Evolutionary conservation across 441 rosid species (phyloP), one percentile per base, ranked within the genome.

Genomic region (Jatropha multifida): DNA sequence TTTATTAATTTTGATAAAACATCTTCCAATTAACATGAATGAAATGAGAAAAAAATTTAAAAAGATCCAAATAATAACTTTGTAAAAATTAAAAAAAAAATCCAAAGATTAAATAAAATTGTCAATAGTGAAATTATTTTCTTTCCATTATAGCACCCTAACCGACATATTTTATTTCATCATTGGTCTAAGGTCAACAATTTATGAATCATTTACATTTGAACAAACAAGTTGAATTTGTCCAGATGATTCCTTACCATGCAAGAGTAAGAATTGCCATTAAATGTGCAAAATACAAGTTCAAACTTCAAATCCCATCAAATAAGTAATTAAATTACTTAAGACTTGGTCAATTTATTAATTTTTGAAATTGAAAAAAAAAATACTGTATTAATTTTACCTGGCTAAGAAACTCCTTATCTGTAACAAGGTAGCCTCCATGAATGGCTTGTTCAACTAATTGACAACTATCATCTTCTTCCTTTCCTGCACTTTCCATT

Each of bases 331-430:
- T 38, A 37, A 62, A 17, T 15, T 38, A 66, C 12, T 20, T 4
- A 9, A 55, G 78, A 77, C 77, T 41, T 64, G 7, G 74, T 79
- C 76, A 71, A 66, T 7, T 2, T 9, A 12, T 56, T 56, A 64
- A n/a, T n/a, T n/a, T n/a, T 37, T 18, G 52, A 48, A 48, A 9
- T 48, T 48, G 3, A 10, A 10, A 11, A 13, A 48, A 10, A n/a
- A n/a, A n/a, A n/a, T n/a, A n/a, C n/a, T 12, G 10, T 10, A 48
- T 10, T 48, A 12, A 23, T 7, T 23, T 23, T 77, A 84, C 89
- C 89, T 78, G 76, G 75, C 80, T 79, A 55, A 87, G 87, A 62
- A 87, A 87, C 48, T 80, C 84, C 40, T 10, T 68, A 41, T 87
- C 90, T 6, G 90, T 87, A 61, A 56, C 72, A 73, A 60, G 66